phyloP scores from a whole-genome alignment of 2,329 filamentous ascomycete species.

The Fusarium veterinarium region DNA sequence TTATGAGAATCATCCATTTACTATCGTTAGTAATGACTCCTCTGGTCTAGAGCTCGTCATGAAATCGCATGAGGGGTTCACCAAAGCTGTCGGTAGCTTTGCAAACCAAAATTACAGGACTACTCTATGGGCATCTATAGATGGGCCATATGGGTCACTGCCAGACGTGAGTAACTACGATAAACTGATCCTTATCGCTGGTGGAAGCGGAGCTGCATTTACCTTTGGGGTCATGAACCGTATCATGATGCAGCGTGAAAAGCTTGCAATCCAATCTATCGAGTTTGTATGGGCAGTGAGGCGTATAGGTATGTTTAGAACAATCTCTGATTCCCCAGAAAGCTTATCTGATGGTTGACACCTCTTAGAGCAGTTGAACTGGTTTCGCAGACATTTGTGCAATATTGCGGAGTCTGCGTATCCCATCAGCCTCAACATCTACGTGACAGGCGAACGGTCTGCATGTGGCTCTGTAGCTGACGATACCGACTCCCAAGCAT shows the following conservation, averaged over 20 bases:
- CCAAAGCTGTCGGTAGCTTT: constrained; percentile 59
- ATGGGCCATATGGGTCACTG: constrained; percentile 65
- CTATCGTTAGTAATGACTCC: constrained; percentile 58
- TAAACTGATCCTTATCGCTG: constrained; percentile 40
- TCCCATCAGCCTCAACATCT: neutral
- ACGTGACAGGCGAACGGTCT: neutral
- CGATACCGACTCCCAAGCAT: accelerated
- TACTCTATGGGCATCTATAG: constrained; percentile 59
- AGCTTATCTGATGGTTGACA: neutral
- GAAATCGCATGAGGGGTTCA: constrained; percentile 64
- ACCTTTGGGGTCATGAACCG: constrained; percentile 36
- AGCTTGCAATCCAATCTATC: neutral
- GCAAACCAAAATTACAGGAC: constrained; percentile 57
- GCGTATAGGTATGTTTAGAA: neutral
- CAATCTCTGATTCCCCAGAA: accelerated
- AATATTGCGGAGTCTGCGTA: accelerated
- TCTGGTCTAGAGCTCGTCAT: constrained; percentile 61
- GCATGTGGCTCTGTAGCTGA: accelerated
- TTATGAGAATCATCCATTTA: constrained; percentile 67
- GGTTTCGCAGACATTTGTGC: neutral
- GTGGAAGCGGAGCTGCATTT: constrained; percentile 43
- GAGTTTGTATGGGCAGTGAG: constrained; percentile 34
- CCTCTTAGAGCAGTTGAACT: neutral
- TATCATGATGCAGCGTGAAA: constrained; percentile 4
- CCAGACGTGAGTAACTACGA: constrained; percentile 54